Evolutionary conservation across 169 alveolate genomes (phyloP), one percentile per base, ranked within the genome.

Genomic region (Cyclospora cayetanensis): DNA sequence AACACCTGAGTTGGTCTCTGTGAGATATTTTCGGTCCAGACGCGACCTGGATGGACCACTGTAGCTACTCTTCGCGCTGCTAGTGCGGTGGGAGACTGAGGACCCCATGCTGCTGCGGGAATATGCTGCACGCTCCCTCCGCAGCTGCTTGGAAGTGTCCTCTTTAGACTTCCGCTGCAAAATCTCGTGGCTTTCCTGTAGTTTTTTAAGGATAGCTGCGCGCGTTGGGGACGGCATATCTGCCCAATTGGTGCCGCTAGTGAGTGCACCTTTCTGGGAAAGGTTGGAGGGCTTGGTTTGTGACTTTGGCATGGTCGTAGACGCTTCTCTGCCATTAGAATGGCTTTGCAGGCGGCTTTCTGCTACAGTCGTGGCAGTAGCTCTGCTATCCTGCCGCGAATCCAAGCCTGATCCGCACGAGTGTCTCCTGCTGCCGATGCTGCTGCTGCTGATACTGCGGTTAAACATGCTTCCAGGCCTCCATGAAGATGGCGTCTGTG

Each of bases 181-280:
- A 22, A 34, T 34, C 46, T 5, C 29, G 53, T 27, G 82, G 53
- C 46, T 70, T 3, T 70, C 42, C 82, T 70, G 46, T 34, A 70
- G 82, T 53, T 37, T 70, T 34, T 37, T 70, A 5, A 35, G 42
- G 18, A 70, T 35, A 1, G 82, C 82, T 35, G 46, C 52, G 18
- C 82, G 82, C 20, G 82, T 53, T 7, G 82, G 55, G 9, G 82
- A 35, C 1, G 82, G 82, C 4, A 70, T 70, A 29, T 70, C 82
- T 7, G 52, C 53, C 82, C 82, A 70, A 1, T 11, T 1, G 55
- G 22, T 70, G 55, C 53, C 37, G 46, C 82, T 37, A 53, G 55
- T 70, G 82, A n/a, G n/a, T n/a, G n/a, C n/a, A n/a, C n/a, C n/a
- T n/a, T n/a, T 55, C 25, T 55, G 20, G 70, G n/a, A 4, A 55